These are phyloP conservation scores for Globisporangium irregulare DNA, from an alignment of 352 stramenopile species.

Conservation along the genomic window DNA sequence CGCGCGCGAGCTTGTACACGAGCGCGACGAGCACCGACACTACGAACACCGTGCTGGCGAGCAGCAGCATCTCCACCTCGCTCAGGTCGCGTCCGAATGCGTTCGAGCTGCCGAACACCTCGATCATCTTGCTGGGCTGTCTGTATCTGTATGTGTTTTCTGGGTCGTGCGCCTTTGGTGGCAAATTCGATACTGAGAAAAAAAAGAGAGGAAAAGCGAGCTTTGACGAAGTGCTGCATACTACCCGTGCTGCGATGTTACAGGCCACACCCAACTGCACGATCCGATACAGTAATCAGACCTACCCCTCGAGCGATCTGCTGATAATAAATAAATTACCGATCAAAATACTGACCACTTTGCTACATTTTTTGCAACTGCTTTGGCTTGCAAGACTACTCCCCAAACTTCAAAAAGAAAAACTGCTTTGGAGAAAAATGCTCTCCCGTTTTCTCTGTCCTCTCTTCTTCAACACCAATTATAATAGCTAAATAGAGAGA, in stretches of 20 bases:
- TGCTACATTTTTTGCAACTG: not conserved
- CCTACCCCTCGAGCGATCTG: not conserved
- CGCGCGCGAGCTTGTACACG: conserved; percentile 72
- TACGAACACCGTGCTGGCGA: conserved; percentile 67
- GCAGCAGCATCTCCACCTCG: conserved; percentile 66
- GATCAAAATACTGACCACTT: not conserved
- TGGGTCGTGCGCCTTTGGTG: not conserved
- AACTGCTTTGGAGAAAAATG: not conserved
- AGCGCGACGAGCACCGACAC: conserved; percentile 69
- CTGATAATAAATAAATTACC: not conserved
- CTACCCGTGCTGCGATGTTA: not conserved
- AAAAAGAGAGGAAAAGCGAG: not conserved
- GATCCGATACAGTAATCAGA: not conserved
- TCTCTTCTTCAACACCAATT: not conserved
- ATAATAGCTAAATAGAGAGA: not conserved
- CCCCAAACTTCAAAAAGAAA: no score
- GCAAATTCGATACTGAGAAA: conserved; percentile 15
- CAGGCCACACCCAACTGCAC: not conserved
- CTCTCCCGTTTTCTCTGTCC: not conserved
- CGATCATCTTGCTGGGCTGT: conserved; percentile 37
- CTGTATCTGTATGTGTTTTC: not conserved
- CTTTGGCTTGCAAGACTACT: not conserved
- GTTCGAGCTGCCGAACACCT: conserved; percentile 71
- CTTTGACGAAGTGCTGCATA: not conserved
- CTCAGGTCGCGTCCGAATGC: conserved; percentile 67